Evolutionary conservation across 2,329 filamentous ascomycete genomes (phyloP).

Genomic region (Claviceps africana): DNA sequence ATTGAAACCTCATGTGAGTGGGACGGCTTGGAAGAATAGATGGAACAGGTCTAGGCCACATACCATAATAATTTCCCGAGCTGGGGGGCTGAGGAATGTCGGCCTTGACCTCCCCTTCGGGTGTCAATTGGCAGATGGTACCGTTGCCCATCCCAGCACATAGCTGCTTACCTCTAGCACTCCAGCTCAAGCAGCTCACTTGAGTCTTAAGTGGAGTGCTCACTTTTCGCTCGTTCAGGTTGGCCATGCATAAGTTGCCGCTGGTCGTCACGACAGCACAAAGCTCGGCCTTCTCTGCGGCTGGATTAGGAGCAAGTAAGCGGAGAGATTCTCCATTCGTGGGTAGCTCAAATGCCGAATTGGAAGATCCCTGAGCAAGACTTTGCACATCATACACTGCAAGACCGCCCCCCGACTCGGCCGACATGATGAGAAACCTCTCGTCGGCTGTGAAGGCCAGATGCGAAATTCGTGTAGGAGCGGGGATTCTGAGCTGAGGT

Average conservation of each 20-base stretch:
- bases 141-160: conserved; percentile 76
- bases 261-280: conserved; percentile 69
- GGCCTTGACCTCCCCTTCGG: conserved; percentile 62
- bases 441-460: conserved; percentile 87
- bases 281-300: conserved; percentile 53
- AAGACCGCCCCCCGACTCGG: conserved; percentile 67
- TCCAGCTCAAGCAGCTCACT: conserved; percentile 83
- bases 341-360: conserved; percentile 58
- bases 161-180: conserved; percentile 81
- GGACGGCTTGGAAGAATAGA: neutral
- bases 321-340: conserved; percentile 65
- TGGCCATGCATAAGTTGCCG: conserved; percentile 72
- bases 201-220: conserved; percentile 54
- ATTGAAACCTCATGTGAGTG: conserved; percentile 7
- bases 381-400: conserved; percentile 66
- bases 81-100: conserved; percentile 65
- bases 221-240: conserved; percentile 54
- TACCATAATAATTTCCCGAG: conserved; percentile 54
- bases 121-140: conserved; percentile 68
- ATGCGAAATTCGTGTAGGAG: conserved; percentile 70
- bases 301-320: conserved; percentile 67
- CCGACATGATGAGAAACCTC: conserved; percentile 66
- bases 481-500: conserved; percentile 57
- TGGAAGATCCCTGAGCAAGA: conserved; percentile 50
- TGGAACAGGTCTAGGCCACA: conserved; percentile 13